Conservation (phyloP, 192 early-diverging fungal genomes). For the Endogone sp. region DNA sequence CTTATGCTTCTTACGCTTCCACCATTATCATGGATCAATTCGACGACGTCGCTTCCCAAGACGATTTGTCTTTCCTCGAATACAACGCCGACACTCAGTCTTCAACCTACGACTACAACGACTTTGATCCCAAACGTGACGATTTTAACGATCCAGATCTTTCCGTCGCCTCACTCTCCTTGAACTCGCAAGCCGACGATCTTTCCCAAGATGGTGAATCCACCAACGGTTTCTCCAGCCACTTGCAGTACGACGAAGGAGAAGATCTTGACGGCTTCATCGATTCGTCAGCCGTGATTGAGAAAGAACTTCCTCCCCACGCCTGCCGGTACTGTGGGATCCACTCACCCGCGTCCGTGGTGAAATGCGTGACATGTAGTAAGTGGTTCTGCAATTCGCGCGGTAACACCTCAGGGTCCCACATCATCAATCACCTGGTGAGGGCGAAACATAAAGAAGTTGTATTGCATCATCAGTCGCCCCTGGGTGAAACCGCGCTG, state of each 20-base stretch:
- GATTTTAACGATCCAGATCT: conserved; percentile 50
- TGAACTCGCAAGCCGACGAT: conserved; percentile 31
- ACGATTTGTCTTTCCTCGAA: conserved; percentile 54
- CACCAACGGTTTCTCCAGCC: conserved; percentile 9
- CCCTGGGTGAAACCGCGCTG: conserved; percentile 89
- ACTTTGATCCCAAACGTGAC: conserved; percentile 34
- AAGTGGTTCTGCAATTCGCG: conserved; percentile 98
- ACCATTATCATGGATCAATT: conserved; percentile 18
- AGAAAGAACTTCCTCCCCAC: conserved; percentile 68
- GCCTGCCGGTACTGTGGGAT: conserved; percentile 95
- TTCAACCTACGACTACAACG: conserved; percentile 65
- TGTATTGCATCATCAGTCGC: conserved; percentile 84
- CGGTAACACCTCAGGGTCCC: conserved; percentile 85
- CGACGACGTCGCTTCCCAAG: conserved; percentile 30
- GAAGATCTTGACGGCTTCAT: conserved; percentile 53
- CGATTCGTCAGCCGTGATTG: conserved; percentile 33
- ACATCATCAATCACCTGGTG: conserved; percentile 95
- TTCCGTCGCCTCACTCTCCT: conserved; percentile 30
- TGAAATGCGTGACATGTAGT: conserved; percentile 88
- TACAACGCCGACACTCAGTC: conserved; percentile 56
- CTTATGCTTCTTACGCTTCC: not conserved
- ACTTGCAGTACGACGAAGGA: conserved; percentile 41
- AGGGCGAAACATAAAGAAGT: conserved; percentile 94
- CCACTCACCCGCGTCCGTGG: conserved; percentile 80
- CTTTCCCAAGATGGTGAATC: conserved; percentile 8